These are phyloP conservation scores for Lathyrus tuberosus DNA, from an alignment of 306 rosid genomes.

Conservation along the genomic window DNA sequence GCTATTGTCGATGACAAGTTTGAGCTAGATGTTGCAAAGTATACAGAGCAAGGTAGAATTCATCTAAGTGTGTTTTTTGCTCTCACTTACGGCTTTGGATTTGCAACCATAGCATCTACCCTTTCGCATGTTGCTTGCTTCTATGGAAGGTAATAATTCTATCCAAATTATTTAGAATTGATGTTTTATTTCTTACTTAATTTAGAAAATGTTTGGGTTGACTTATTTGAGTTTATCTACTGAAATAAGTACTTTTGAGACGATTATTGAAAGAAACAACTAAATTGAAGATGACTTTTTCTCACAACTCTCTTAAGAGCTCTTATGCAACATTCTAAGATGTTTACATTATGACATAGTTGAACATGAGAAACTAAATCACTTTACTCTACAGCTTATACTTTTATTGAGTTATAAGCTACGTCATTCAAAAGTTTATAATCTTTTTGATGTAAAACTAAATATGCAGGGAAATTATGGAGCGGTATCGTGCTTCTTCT, in stretches of 20 bases:
- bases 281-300: neutral
- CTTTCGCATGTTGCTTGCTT: conserved; percentile 71
- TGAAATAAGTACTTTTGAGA: too few relatives aligned
- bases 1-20: conserved; percentile 68
- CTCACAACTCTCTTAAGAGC: conserved; percentile 8
- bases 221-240: too few relatives aligned
- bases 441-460: conserved; percentile 18
- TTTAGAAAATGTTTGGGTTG: too few relatives aligned
- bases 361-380: conserved; percentile 10
- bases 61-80: conserved; percentile 68
- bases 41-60: conserved; percentile 63
- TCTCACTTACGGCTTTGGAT: conserved; percentile 76
- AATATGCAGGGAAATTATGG: conserved; percentile 76
- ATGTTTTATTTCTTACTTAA: conserved; percentile 25
- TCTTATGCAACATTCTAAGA: neutral
- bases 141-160: conserved; percentile 70
- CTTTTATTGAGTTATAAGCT: conserved; percentile 12
- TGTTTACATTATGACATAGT: neutral
- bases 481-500: conserved; percentile 62
- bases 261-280: neutral
- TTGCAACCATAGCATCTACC: conserved; percentile 78
- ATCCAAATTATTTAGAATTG: neutral
- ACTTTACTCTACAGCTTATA: neutral
- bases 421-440: neutral
- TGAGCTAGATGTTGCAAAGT: conserved; percentile 52